Conservation (phyloP, 2,329 filamentous ascomycete genomes). For the Claviceps pusilla region DNA sequence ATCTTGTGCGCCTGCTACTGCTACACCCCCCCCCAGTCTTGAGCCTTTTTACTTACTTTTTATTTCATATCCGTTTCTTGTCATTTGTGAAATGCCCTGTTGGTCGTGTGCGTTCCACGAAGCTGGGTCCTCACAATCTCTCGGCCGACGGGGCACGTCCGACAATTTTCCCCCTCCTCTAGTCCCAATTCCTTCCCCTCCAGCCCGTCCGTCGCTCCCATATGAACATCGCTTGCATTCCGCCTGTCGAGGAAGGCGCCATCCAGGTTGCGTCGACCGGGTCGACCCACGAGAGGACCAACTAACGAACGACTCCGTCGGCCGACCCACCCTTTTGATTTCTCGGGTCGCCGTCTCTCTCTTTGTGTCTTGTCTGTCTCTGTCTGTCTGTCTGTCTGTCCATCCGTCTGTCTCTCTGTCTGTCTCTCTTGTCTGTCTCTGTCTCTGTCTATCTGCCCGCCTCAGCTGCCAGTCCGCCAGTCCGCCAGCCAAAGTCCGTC, state of each 20-base stretch:
- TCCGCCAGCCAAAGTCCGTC: too few relatives aligned
- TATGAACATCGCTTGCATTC: not conserved
- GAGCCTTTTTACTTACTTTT: too few relatives aligned
- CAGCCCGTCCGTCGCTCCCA: not conserved
- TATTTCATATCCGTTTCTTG: too few relatives aligned
- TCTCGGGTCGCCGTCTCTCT: not conserved
- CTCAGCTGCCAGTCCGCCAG: too few relatives aligned
- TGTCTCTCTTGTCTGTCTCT: too few relatives aligned
- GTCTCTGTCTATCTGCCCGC: too few relatives aligned
- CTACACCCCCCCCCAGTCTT: too few relatives aligned
- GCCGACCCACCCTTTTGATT: conserved; percentile 1
- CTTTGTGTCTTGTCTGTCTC: not conserved
- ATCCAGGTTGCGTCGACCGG: not conserved
- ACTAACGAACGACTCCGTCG: not conserved
- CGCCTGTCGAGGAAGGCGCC: not conserved
- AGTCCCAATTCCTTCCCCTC: not conserved
- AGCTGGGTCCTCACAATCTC: conserved; percentile 1
- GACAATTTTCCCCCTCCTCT: not conserved
- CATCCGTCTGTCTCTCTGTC: too few relatives aligned
- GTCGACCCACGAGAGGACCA: not conserved
- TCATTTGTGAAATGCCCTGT: not conserved
- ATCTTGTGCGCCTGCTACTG: too few relatives aligned
- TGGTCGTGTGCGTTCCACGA: not conserved
- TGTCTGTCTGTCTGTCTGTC: not conserved
- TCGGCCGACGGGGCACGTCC: conserved; percentile 2